Evolutionary conservation across 768 basidiomycete genomes (phyloP).

Genomic region (Lactifluus pinguis): DNA sequence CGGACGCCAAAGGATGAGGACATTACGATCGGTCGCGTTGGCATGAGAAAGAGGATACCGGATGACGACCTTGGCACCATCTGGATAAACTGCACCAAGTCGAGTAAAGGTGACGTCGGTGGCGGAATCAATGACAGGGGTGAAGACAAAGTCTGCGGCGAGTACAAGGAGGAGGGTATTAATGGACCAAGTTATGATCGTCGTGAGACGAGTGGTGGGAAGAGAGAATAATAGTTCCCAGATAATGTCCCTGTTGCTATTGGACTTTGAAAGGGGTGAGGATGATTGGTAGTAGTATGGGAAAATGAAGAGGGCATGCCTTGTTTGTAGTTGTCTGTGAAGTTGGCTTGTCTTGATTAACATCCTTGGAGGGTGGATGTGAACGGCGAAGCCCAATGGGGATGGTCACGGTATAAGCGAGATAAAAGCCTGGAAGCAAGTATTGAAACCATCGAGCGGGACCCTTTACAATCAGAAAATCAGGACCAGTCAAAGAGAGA

Average conservation of each 20-base stretch:
- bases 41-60: constrained; percentile 39
- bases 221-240: constrained; percentile 27
- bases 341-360: not conserved
- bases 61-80: constrained; percentile 51
- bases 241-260: constrained; percentile 10
- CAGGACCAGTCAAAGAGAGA: not conserved
- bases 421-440: constrained; percentile 17
- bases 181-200: constrained; percentile 26
- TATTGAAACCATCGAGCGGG: constrained; percentile 26
- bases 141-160: constrained; percentile 40
- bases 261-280: not conserved
- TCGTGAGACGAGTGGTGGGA: constrained; percentile 24
- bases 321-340: not conserved
- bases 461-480: not conserved
- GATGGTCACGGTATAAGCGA: constrained; percentile 17
- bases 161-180: constrained; percentile 32
- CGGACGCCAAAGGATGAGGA: constrained; percentile 41
- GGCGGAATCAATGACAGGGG: constrained; percentile 49
- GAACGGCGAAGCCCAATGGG: constrained; percentile 1
- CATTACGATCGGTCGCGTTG: constrained; percentile 26
- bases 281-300: constrained; percentile 7
- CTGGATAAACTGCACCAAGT: constrained; percentile 60
- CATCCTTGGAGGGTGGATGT: not conserved
- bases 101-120: constrained; percentile 52
- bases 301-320: constrained; percentile 29